A percentile compares a stretch with the other conserved stretches of the same genome.
phyloP scores from a whole-genome alignment of 2,329 filamentous ascomycete genomes.

The Colletotrichum zoysiae region DNA sequence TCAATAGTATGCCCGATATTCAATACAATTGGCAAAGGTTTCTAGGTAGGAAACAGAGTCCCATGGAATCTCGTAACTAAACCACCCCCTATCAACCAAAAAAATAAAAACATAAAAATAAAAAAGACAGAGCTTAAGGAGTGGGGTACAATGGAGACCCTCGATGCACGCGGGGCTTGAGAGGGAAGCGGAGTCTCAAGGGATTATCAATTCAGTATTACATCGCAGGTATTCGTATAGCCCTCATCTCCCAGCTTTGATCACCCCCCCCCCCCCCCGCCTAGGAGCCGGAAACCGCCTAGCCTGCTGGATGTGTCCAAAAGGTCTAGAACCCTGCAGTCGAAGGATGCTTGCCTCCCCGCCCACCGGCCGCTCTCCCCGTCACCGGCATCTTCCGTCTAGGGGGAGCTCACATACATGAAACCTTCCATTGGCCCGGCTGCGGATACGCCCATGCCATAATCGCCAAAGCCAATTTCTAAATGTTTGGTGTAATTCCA shows the following conservation, averaged over 20 bases:
- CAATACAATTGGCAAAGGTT: too few species aligned
- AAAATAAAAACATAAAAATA: too few species aligned
- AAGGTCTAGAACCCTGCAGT: neutral
- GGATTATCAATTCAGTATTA: neutral
- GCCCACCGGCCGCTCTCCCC: neutral
- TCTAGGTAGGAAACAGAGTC: too few species aligned
- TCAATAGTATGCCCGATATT: too few species aligned
- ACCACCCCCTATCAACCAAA: too few species aligned
- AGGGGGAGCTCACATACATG: neutral
- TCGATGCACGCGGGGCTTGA: too few species aligned
- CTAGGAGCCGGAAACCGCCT: constrained; percentile 11
- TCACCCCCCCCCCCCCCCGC: neutral
- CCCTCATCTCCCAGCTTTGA: neutral
- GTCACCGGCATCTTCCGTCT: neutral
- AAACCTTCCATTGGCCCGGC: neutral
- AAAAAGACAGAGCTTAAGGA: too few species aligned
- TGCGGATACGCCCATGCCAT: neutral
- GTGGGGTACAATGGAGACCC: too few species aligned
- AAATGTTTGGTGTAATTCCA: too few species aligned
- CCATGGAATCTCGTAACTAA: too few species aligned
- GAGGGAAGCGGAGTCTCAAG: neutral
- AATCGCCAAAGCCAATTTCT: neutral
- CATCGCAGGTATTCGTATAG: neutral
- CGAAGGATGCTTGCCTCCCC: too few species aligned
- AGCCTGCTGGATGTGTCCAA: constrained; percentile 1